Base-by-base conservation (phyloP, 805 yeast genomes). In the Barnettozyma sp. region DNA sequence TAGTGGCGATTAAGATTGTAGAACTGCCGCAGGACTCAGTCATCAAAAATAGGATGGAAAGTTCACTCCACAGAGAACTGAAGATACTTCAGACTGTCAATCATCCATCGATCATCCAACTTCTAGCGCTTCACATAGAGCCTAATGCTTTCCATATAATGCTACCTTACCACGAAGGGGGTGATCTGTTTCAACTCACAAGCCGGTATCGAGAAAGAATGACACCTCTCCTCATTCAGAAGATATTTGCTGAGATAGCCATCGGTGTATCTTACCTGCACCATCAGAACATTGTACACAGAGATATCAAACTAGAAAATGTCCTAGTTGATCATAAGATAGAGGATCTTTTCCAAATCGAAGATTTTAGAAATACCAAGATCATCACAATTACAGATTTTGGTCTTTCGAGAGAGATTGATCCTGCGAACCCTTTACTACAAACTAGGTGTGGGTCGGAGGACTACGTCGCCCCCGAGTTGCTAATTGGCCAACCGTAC, bases 361-460 rank as follows among this genome's bases (percentile, higher is more conserved):
- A 25, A 16, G 46, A 48, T 30, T 42, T 34, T 14, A 47, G 18
- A 31, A 6, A 28, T 5, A 51, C 40, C 4, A 66, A 70, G 33
- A 41, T 78, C 13, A 74, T 77, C 2, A 78, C 76, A 12, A 56
- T 87, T 22, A 79, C 94, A 0, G 99, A 92, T 63, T 81, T 92
- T 59, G 98, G 99, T 0, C 68, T 92, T 19, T 80, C 95, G 9
- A 78, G 86, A 48, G 63, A 68, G 33, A 70, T 90, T 17, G 76
- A 71, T 33, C 71, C 75, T 1, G 68, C 63, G 2, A 65, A 73
- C 44, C 82, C 86, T 18, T 48, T 80, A 39, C 66, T 94, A 18
- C 71, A 83, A 3, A 90, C 97, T 1, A 62, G 97, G 42, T 92
- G 98, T 58, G 98, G 99, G 0, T 84, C 95, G 1, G 96, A 85